Evolutionary conservation across 331 rosid genomes (phyloP), one percentile per base, ranked within the genome.

Genomic region (Phaseolus coccineus): DNA sequence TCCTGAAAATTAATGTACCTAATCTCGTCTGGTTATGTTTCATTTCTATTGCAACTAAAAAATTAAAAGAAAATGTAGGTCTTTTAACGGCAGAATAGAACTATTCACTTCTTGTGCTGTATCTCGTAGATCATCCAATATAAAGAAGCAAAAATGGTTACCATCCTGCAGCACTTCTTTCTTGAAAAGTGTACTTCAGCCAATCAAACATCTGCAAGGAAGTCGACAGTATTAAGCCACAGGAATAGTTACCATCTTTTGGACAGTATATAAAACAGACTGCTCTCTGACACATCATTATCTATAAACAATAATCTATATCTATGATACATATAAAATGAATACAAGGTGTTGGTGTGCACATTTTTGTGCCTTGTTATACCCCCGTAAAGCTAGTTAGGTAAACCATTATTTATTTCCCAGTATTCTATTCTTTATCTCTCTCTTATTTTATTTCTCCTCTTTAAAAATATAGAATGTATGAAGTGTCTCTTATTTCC

Each of bases 191-290:
- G 76, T 63, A 77, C 65, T 73, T 76, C 77, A 14, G 7, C 53
- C 80, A 6, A 70, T 92, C 89, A 92, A 82, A 88, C 96, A 86
- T 80, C 97, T 90, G 91, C 89, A 87, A 77, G 55, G 61, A 84
- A 71, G 56, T 76, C 16, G 4, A 70, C 12, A 25, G 56, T 50
- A 87, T 78, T 74, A 84, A 79, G 68, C 74, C 68, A 51, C 61
- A 57, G 30, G 57, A 64, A 61, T 59, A 77, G 14, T 25, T 33
- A 14, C 48, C 63, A 83, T 74, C 71, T 47, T 44, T 52, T 46
- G 40, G 78, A 40, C 56, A 27, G 47, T 35, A 27, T 19, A 76
- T 69, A 55, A 56, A 73, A 65, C 55, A 40, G 50, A 53, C 40
- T 16, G 52, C 75, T 40, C 9, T 47, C 8, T 11, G 31, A n/a